phyloP scores from a whole-genome alignment of 1,284 basidiomycete species.

The Malassezia japonica region DNA sequence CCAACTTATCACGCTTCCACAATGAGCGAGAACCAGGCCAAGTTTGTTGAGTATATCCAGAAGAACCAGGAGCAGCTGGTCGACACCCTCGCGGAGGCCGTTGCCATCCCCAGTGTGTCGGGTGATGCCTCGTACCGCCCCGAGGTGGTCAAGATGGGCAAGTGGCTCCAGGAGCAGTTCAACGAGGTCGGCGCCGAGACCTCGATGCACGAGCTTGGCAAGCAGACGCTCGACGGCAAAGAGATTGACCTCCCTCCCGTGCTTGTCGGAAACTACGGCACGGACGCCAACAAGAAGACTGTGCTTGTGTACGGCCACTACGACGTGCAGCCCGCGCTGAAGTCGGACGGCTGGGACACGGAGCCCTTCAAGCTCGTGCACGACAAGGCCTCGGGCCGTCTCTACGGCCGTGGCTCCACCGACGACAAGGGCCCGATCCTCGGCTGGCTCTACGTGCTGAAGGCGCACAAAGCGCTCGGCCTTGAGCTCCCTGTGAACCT shows the following conservation, averaged over 20 bases:
- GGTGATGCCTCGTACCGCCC: slow-evolving; percentile 44
- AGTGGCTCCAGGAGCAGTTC: slow-evolving; percentile 41
- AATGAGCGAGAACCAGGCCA: slow-evolving; percentile 22
- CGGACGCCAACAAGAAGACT: slow-evolving; percentile 76
- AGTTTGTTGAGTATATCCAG: slow-evolving; percentile 42
- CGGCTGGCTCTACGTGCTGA: slow-evolving; percentile 88
- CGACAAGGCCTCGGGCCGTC: slow-evolving; percentile 60
- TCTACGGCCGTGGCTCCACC: slow-evolving; percentile 66
- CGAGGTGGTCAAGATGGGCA: slow-evolving; percentile 42
- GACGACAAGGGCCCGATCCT: slow-evolving; percentile 51
- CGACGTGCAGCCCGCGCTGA: slow-evolving; percentile 53
- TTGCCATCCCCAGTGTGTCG: slow-evolving; percentile 45
- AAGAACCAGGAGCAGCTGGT: slow-evolving; percentile 37
- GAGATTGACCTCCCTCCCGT: slow-evolving; percentile 72
- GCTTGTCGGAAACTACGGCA: slow-evolving; percentile 64
- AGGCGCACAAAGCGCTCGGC: slow-evolving; percentile 66
- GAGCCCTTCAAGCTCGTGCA: slow-evolving; percentile 76
- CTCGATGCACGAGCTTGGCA: slow-evolving; percentile 53
- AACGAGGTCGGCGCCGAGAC: slow-evolving; percentile 36
- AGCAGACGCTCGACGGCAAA: slow-evolving; percentile 70
- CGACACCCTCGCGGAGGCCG: slow-evolving; percentile 37
- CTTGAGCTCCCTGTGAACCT: slow-evolving; percentile 85
- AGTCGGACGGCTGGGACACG: slow-evolving; percentile 69
- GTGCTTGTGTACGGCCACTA: slow-evolving; percentile 69
- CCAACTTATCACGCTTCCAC: neutral